Evolutionary conservation across 768 basidiomycete species (phyloP), one percentile per base, ranked within the genome.

Genomic region (Lentinus brumalis): DNA sequence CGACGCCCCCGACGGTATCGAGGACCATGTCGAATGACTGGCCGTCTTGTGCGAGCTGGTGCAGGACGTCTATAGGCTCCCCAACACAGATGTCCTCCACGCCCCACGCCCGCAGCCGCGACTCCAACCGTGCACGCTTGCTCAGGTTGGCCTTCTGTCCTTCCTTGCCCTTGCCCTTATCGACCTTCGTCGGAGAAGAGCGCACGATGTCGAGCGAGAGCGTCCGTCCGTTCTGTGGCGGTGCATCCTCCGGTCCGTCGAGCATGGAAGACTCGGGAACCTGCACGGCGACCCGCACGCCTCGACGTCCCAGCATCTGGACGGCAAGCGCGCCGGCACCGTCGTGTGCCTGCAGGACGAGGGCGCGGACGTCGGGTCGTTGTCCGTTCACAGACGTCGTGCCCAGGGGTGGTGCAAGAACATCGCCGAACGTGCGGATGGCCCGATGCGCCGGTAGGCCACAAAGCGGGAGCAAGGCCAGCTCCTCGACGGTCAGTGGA

Each of bases 371-470:
- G 3, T 60, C 59, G 0, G 59, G 52, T 12, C 53, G 21, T 14
- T 16, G 10, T 8, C 39, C 38, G 21, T 21, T 53, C 6, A 35
- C 11, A 15, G 38, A 14, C 39, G 14, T 39, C 11, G 9, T 40
- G n/a, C 40, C 35, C 21, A 52, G 18, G n/a, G 51, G 64, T 2
- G 76, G 72, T 1, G 76, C 73, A 61, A 83, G 80, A 5, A 81
- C 81, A 57, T 76, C 79, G 26, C 80, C 75, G 62, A 89, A 84
- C 0, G 89, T 88, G 46, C 89, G 84, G 9, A 94, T 80, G 1
- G 92, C 92, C 14, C 94, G 86, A 67, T 92, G 86, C 0, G 94
- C 92, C n/a, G 87, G 81, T 29, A 96, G 77, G 3, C 90, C 94
- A 47, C 85, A 84, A 2, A 93, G 76, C 2, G 95, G 90, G 0